These are phyloP conservation scores for Bisporella sp. DNA, from an alignment of 2,329 filamentous ascomycete species.

Conservation along the genomic window DNA sequence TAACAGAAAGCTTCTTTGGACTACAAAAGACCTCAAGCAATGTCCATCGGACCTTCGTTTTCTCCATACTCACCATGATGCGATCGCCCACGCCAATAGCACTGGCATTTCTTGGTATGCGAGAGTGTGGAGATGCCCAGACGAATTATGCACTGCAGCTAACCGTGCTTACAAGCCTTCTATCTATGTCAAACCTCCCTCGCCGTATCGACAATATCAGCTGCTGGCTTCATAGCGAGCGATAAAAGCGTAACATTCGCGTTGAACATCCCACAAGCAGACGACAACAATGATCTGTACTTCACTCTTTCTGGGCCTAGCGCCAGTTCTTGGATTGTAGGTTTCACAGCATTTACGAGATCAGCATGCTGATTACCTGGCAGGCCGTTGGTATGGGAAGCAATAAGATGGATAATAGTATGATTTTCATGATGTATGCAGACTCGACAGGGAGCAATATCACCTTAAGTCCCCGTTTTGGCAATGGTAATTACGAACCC, in stretches of 20 bases:
- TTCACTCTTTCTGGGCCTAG: constrained; percentile 45
- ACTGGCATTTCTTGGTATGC: too few relatives aligned
- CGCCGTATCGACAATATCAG: constrained; percentile 25
- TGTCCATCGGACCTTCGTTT: too few relatives aligned
- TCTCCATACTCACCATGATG: too few relatives aligned
- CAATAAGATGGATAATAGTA: constrained; percentile 41
- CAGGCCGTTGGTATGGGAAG: constrained; percentile 46
- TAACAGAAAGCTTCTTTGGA: too few relatives aligned
- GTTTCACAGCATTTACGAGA: constrained; percentile 1
- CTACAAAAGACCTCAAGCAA: too few relatives aligned
- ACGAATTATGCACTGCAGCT: too few relatives aligned
- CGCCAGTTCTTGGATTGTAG: constrained; percentile 39
- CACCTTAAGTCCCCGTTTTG: constrained; percentile 48
- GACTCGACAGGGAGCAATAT: constrained; percentile 40
- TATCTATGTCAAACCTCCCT: neutral
- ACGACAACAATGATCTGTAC: constrained; percentile 40
- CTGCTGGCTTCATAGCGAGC: constrained; percentile 41
- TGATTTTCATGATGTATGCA: constrained; percentile 49
- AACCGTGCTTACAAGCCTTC: too few relatives aligned
- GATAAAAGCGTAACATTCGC: constrained; percentile 41
- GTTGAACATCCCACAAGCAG: constrained; percentile 41
- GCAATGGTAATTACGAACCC: constrained; percentile 46
- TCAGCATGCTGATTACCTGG: constrained; percentile 1
- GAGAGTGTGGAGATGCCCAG: too few relatives aligned
- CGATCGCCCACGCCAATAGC: too few relatives aligned